Evolutionary conservation across 305 asterid species (phyloP), one percentile per base, ranked within the genome.

Genomic region (Fraxinus dipetala): DNA sequence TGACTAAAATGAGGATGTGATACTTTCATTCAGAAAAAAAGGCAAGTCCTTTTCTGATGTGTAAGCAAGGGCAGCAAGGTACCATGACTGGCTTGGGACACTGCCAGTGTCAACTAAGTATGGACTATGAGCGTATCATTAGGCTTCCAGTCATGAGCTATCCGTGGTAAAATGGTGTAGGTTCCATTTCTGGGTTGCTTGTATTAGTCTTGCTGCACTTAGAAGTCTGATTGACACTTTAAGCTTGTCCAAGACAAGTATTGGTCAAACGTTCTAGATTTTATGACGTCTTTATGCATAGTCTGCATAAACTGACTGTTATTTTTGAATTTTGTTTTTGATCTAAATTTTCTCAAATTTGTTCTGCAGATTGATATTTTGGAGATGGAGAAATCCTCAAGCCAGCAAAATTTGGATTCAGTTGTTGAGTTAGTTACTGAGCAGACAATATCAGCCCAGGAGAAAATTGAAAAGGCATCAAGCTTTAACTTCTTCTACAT

Each of bases 381-480:
- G 75, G 98, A 95, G 94, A 88, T 87, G 93, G 97, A 93, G 91
- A 93, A 90, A 82, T 91, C 93, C 84, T 90, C 97, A 80, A 90
- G 91, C 91, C 97, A 88, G 88, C 87, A 89, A 83, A 93, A 91
- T 76, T 83, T 92, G 78, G 92, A 93, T 82, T 69, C 89, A 79
- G 87, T 85, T 56, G 87, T 85, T 82, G 92, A 88, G 85, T 86
- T 93, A 83, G 93, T 93, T 79, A 86, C 93, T 73, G 93, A 91
- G 83, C 94, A 88, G 85, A 90, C 91, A 73, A 56, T 87, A 77
- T 88, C 91, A 56, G 93, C 94, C 35, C 88, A 85, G 86, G 92
- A 88, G 89, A 91, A 91, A 84, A 90, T 86, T 84, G 93, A 90
- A 77, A 92, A 90, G 98, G 98, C 90, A 86, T 83, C 78, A 77